phyloP scores from a whole-genome alignment of 2,329 filamentous ascomycete species.

The Curvularia eragrostidis region DNA sequence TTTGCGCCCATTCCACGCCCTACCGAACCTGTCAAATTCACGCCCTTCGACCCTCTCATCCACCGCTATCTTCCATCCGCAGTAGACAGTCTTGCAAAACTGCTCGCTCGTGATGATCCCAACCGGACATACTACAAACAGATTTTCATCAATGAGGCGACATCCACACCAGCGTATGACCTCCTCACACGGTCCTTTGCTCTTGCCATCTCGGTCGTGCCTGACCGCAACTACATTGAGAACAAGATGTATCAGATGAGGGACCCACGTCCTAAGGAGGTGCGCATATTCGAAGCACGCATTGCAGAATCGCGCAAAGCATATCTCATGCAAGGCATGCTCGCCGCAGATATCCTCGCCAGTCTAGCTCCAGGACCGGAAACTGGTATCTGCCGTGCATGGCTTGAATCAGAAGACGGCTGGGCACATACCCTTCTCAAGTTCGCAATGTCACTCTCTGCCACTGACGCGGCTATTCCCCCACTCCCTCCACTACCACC shows the following conservation, averaged over 20 bases:
- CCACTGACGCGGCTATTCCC: constrained; percentile 37
- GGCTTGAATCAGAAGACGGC: constrained; percentile 83
- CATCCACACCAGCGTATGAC: constrained; percentile 71
- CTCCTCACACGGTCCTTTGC: constrained; percentile 87
- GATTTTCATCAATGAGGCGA: constrained; percentile 77
- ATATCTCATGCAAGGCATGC: constrained; percentile 87
- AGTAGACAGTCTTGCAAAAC: constrained; percentile 87
- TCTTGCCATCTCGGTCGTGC: constrained; percentile 83
- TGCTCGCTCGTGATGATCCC: constrained; percentile 90
- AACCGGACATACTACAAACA: constrained; percentile 84
- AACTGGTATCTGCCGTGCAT: constrained; percentile 73
- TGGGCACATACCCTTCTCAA: constrained; percentile 82
- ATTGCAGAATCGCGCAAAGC: constrained; percentile 85
- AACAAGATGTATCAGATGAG: constrained; percentile 49
- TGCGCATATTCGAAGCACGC: constrained; percentile 57
- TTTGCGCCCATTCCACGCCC: constrained; percentile 85
- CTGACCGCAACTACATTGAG: constrained; percentile 67
- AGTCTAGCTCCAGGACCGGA: constrained; percentile 76
- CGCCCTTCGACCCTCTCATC: constrained; percentile 77
- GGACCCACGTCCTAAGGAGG: constrained; percentile 55
- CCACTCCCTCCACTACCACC: constrained; percentile 37
- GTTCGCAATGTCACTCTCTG: constrained; percentile 71
- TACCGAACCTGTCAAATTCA: constrained; percentile 70
- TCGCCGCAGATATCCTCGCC: constrained; percentile 87
- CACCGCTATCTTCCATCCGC: constrained; percentile 91